Evolutionary conservation across 331 rosid genomes (phyloP), one percentile per base, ranked within the genome.

Genomic region (Spiraea crenata): DNA sequence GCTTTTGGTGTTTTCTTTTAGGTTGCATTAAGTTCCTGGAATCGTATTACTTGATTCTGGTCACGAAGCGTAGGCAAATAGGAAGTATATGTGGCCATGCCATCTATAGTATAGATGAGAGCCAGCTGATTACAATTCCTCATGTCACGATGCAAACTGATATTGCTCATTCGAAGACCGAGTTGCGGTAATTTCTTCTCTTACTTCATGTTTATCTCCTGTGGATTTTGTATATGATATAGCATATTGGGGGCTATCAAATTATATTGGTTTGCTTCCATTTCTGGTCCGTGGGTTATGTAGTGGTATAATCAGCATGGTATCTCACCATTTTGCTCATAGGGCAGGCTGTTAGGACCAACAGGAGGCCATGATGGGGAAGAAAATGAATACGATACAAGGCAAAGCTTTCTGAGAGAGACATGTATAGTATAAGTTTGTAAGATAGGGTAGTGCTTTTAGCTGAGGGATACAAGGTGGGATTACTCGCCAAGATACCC

Each of bases 11-110:
- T 35, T 58, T 25, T 25, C 31, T 25, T 48, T 35, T 76, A 92
- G 98, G 98, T 54, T 93, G 99, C 83, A 85, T 91, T 67, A 93
- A 82, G 82, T 93, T 92, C 74, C 84, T 93, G 64, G 99, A 93
- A 79, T 91, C 96, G 3, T 93, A 89, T 82, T 93, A 93, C 76
- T 71, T 93, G 87, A 91, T 93, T 76, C 82, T 91, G 57, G 90
- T 93, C 65, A 93, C 97, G 6, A 89, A 83, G 86, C 96, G 99
- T 67, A 88, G 85, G 57, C 99, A 91, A 77, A 89, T 93, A 67
- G 99, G 99, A 71, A 84, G 79, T 45, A 55, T 93, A 37, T 93
- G 99, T 64, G 97, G 99, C 37, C 97, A 93, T 74, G 95, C 97
- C 50, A 84, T 93, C 74, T 93, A 89, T 51, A 74, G 91, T 74